Conservation (phyloP, 768 basidiomycete genomes). For the Gyrodon lividus region DNA sequence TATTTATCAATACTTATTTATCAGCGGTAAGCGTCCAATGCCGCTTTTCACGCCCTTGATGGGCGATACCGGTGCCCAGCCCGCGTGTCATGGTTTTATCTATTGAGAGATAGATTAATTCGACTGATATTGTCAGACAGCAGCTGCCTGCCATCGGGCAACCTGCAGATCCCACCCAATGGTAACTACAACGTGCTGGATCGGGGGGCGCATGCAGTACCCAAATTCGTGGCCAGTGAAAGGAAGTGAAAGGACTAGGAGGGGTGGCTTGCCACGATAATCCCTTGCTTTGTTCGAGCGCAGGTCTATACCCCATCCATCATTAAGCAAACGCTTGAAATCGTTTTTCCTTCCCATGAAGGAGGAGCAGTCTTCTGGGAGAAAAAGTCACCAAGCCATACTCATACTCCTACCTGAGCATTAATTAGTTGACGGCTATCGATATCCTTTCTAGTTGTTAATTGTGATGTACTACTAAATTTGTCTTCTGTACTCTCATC, state of each 20-base stretch:
- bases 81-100: constrained; percentile 10
- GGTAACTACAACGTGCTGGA: constrained; percentile 13
- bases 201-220: constrained; percentile 3
- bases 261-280: background rate
- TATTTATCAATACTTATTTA: constrained; percentile 21
- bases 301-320: constrained; percentile 15
- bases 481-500: constrained; percentile 27
- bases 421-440: background rate
- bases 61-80: constrained; percentile 2
- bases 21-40: constrained; percentile 15
- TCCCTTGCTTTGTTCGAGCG: constrained; percentile 9
- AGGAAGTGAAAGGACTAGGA: constrained; percentile 7
- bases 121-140: constrained; percentile 8
- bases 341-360: constrained; percentile 8
- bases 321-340: constrained; percentile 6
- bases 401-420: constrained; percentile 7
- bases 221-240: background rate
- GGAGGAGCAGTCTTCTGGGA: background rate
- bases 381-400: constrained; percentile 13
- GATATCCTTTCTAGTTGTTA: constrained; percentile 30
- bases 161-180: constrained; percentile 12
- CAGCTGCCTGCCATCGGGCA: constrained; percentile 10
- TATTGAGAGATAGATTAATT: constrained; percentile 33
- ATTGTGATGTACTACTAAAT: constrained; percentile 33
- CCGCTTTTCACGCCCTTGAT: constrained; percentile 14